Evolutionary conservation across 371 early-diverging fungal genomes (phyloP).

Genomic region (Mortierella sp.): DNA sequence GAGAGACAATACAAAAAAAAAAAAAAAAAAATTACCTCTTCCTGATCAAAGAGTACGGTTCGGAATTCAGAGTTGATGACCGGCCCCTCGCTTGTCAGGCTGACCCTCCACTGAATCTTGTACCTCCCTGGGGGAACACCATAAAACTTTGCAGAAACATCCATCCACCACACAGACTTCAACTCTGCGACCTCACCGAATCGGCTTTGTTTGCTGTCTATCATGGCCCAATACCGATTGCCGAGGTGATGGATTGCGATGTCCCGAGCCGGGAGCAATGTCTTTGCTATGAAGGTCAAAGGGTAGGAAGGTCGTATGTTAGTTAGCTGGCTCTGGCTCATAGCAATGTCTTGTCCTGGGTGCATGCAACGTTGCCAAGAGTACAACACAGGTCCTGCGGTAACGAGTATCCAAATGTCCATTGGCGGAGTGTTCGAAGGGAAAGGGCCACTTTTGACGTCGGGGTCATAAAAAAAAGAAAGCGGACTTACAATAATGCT

Average conservation of each 20-base stretch:
- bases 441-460: too few species aligned
- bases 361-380: too few species aligned
- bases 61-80: conserved; percentile 41
- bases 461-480: not conserved
- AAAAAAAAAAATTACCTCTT: conserved; percentile 19
- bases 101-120: conserved; percentile 46
- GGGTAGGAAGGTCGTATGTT: not conserved
- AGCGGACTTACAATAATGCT: conserved; percentile 28
- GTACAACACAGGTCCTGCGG: too few species aligned
- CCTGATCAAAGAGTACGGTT: conserved; percentile 22
- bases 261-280: conserved; percentile 38
- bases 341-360: too few species aligned
- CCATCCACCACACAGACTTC: conserved; percentile 54
- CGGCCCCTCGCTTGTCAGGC: conserved; percentile 39
- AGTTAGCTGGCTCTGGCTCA: too few species aligned
- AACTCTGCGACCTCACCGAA: conserved; percentile 52
- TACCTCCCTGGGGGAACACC: conserved; percentile 45
- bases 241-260: conserved; percentile 53
- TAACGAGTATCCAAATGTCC: too few species aligned
- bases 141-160: conserved; percentile 29
- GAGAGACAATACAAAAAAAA: too few species aligned
- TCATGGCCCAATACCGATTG: conserved; percentile 53
- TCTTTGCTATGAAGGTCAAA: conserved; percentile 15
- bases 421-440: too few species aligned
- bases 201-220: conserved; percentile 34